Evolutionary conservation across 371 early-diverging fungal genomes (phyloP), one percentile per base, ranked within the genome.

Genomic region (Syncephalis fuscata): DNA sequence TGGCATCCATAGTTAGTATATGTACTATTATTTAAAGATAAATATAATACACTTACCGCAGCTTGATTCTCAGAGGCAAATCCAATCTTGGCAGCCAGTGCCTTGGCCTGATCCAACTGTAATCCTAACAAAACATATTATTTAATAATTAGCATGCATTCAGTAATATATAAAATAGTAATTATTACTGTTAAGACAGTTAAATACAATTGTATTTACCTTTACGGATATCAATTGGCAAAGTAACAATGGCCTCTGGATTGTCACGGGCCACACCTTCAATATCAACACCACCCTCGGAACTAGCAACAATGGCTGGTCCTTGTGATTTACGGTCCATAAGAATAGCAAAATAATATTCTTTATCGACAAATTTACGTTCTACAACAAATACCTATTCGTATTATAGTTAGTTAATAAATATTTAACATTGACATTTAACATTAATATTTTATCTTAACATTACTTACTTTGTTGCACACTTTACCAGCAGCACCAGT

Each of bases 261-360:
- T 72, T 84, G 64, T 85, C 82, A 42, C 77, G 82, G 44, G 98
- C 96, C 40, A 97, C 98, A 38, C 73, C 66, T 68, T 97, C 96
- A 58, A 97, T 95, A 61, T 97, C 94, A 62, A 97, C 85, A 61
- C 98, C 98, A 60, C 96, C 98, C 73, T 93, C 87, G 45, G 86
- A 80, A 46, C 91, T 90, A 49, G 89, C 93, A 27, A 97, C 88
- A 58, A 97, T 64, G 50, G 92, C 92, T 27, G 94, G 93, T 47
- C 96, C 96, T 64, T 82, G 76, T 49, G 89, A 76, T 62, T 78
- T 76, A 57, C 98, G 91, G 69, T 95, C 98, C 86, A 90, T 82
- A 53, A 94, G 68, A 61, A 97, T 89, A 45, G 98, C 95, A 74
- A 97, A 94, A 78, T 97, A 95, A 76, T 84, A 94, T 71, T 95